phyloP scores from a whole-genome alignment of 2,329 filamentous ascomycete genomes.

The Pseudogymnoascus sp. region DNA sequence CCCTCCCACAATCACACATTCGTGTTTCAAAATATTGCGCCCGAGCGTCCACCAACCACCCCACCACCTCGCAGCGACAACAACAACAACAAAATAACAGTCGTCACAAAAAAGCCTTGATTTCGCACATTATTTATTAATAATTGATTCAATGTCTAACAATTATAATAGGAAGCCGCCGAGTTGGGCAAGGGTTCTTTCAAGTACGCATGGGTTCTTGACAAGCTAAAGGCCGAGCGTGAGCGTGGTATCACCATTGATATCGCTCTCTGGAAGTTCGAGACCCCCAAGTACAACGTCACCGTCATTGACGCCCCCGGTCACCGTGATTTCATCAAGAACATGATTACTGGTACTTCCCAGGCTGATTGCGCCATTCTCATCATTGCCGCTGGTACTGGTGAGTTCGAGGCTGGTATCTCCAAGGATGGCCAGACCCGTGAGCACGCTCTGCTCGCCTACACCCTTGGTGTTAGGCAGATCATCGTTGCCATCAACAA shows the following conservation, averaged over 20 bases:
- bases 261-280: slow-evolving; percentile 99
- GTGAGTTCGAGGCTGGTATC: slow-evolving; percentile 99
- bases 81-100: slow-evolving; percentile 14
- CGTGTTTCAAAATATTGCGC: slow-evolving; percentile 18
- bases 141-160: slow-evolving; percentile 17
- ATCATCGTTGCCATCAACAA: slow-evolving; percentile 99
- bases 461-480: slow-evolving; percentile 99
- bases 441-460: slow-evolving; percentile 99
- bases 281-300: slow-evolving; percentile 95
- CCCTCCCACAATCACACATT: slow-evolving; percentile 21
- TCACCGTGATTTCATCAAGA: slow-evolving; percentile 99
- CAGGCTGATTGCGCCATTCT: slow-evolving; percentile 99
- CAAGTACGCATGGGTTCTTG: slow-evolving; percentile 99
- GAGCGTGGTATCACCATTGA: slow-evolving; percentile 99
- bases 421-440: slow-evolving; percentile 99
- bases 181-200: slow-evolving; percentile 99
- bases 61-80: slow-evolving; percentile 14
- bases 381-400: slow-evolving; percentile 99
- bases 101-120: slow-evolving; percentile 8
- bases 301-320: slow-evolving; percentile 98
- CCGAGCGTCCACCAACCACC: slow-evolving; percentile 14
- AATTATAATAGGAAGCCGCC: slow-evolving; percentile 72
- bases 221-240: slow-evolving; percentile 99
- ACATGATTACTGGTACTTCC: slow-evolving; percentile 99
- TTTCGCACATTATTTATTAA: slow-evolving; percentile 2